Evolutionary conservation across 2,329 filamentous ascomycete genomes (phyloP).

Genomic region (Cladophialophora carrionii): DNA sequence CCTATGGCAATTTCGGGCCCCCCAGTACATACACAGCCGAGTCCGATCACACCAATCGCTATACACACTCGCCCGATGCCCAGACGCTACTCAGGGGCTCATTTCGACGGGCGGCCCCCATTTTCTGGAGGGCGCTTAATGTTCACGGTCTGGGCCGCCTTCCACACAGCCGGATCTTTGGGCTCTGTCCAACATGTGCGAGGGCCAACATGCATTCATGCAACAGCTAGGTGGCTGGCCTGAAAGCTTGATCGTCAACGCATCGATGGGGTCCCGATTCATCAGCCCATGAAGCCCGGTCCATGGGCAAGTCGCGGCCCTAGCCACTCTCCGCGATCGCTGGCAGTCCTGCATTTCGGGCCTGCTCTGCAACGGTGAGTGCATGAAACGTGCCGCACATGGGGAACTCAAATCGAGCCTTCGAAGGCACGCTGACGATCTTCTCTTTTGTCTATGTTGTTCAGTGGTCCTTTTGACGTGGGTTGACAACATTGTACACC

Average conservation of each 20-base stretch:
- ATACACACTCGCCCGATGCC: neutral
- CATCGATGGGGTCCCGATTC: neutral
- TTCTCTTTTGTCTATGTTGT: neutral
- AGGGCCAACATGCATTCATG: neutral
- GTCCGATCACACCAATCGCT: neutral
- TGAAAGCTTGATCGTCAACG: neutral
- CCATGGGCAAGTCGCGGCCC: neutral
- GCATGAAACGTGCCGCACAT: slow-evolving; percentile 13
- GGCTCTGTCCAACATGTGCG: neutral
- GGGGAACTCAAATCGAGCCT: neutral
- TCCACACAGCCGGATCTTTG: neutral
- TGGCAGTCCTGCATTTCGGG: slow-evolving; percentile 3
- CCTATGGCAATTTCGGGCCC: slow-evolving; percentile 1
- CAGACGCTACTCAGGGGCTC: slow-evolving; percentile 6
- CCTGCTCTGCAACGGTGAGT: slow-evolving; percentile 12
- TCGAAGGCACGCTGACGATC: neutral
- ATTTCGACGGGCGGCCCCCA: neutral
- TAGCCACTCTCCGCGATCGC: slow-evolving; percentile 1
- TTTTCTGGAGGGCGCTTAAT: neutral
- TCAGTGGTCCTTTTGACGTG: neutral
- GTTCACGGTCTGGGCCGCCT: neutral
- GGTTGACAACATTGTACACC: neutral
- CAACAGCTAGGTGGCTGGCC: neutral
- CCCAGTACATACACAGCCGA: neutral
- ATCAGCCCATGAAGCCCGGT: neutral